These are phyloP conservation scores for Penicillium maclennaniae DNA, from an alignment of 495 filamentous ascomycete genomes.

Conservation along the genomic window DNA sequence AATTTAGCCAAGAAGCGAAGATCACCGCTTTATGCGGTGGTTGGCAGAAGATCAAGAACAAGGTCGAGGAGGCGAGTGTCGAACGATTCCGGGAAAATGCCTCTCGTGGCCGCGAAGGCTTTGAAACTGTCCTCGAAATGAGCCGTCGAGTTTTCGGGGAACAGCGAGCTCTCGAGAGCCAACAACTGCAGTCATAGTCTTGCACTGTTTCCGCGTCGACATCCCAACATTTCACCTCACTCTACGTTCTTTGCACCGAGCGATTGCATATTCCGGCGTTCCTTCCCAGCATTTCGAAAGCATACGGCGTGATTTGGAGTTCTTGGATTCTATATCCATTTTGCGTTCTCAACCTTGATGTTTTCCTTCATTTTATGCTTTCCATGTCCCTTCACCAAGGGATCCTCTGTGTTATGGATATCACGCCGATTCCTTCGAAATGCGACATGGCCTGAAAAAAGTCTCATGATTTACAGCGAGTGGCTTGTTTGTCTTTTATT, in stretches of 20 bases:
- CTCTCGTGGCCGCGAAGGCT: constrained; percentile 80
- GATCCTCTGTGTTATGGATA: constrained; percentile 9
- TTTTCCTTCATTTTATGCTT: constrained; percentile 4
- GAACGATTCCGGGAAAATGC: constrained; percentile 91
- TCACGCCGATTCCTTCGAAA: constrained; percentile 11
- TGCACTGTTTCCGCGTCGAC: background rate
- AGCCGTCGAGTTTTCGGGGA: constrained; percentile 88
- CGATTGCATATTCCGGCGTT: constrained; percentile 39
- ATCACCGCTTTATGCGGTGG: constrained; percentile 94
- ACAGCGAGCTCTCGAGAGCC: constrained; percentile 65
- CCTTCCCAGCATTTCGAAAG: constrained; percentile 24
- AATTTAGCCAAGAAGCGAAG: constrained; percentile 81
- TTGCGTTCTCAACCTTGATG: too few relatives aligned
- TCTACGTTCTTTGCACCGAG: constrained; percentile 23
- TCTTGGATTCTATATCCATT: constrained; percentile 3
- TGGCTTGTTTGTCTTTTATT: background rate
- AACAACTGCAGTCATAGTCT: constrained; percentile 19
- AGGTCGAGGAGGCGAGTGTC: constrained; percentile 86
- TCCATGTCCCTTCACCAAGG: background rate
- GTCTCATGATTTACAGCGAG: constrained; percentile 13
- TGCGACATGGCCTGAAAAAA: constrained; percentile 19
- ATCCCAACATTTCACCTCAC: constrained; percentile 3
- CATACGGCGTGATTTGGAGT: constrained; percentile 30
- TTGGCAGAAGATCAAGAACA: constrained; percentile 91
- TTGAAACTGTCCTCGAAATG: constrained; percentile 92